A percentile compares a stretch with the other conserved stretches of the same genome.
These are phyloP conservation scores for Mycena crocata DNA, from an alignment of 768 basidiomycete genomes.

Conservation along the genomic window DNA sequence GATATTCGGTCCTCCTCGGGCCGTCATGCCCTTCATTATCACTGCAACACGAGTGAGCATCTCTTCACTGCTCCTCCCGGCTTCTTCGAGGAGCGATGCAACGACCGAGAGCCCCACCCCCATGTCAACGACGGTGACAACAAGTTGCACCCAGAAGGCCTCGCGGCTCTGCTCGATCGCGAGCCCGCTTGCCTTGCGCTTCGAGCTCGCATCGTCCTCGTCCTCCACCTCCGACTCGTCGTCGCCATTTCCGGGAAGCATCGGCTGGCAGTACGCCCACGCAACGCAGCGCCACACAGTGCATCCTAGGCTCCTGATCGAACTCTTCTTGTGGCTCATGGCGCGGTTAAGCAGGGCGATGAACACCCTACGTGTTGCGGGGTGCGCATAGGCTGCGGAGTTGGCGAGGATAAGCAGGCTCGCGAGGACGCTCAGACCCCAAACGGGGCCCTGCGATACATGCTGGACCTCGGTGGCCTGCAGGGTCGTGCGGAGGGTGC, in stretches of 20 bases:
- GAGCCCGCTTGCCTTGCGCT: slow-evolving; percentile 37
- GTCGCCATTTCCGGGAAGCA: slow-evolving; percentile 45
- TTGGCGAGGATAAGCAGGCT: slow-evolving; percentile 76
- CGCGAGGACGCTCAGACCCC: slow-evolving; percentile 78
- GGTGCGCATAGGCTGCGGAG: slow-evolving; percentile 59
- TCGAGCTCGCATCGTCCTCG: slow-evolving; percentile 41
- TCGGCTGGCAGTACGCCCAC: slow-evolving; percentile 76
- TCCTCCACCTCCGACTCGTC: slow-evolving; percentile 44
- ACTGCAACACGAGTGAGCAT: slow-evolving; percentile 19
- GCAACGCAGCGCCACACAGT: slow-evolving; percentile 73
- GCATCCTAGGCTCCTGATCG: slow-evolving; percentile 70
- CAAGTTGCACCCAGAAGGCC: slow-evolving; percentile 53
- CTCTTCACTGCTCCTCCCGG: slow-evolving; percentile 35
- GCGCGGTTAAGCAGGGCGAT: slow-evolving; percentile 64
- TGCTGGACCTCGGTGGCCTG: slow-evolving; percentile 64
- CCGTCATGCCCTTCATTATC: slow-evolving; percentile 23
- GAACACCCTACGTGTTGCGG: slow-evolving; percentile 57
- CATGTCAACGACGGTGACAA: slow-evolving; percentile 62
- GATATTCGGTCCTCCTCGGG: slow-evolving; percentile 54
- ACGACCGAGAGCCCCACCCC: slow-evolving; percentile 69
- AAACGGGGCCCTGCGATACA: slow-evolving; percentile 81
- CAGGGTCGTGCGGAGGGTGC: slow-evolving; percentile 76
- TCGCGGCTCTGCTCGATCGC: slow-evolving; percentile 42
- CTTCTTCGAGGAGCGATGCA: slow-evolving; percentile 59
- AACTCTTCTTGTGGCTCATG: slow-evolving; percentile 71